Base-by-base conservation (phyloP, 2,329 filamentous ascomycete species). In the Paracamarosporium sp. region DNA sequence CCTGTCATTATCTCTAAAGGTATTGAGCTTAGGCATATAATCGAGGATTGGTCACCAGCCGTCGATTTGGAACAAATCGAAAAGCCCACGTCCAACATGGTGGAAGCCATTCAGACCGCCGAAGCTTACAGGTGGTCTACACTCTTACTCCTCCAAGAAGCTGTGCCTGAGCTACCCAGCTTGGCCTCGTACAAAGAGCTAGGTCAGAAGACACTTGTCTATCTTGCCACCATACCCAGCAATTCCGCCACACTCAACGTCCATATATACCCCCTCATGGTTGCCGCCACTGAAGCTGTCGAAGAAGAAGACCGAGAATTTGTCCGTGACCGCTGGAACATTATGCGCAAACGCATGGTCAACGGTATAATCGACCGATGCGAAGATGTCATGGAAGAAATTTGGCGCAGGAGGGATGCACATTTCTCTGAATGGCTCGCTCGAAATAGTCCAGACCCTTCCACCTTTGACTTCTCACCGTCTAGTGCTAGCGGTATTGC, bases 121-220 rank as follows among this genome's bases (percentile, higher is more conserved):
- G 85, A 89, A 71, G 86, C 87, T 5, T 90, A 89, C 67, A 85
- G 87, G 13, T 88, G 83, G 80, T 86, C 87, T 2, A 88, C 84
- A 0, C 73, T 90, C 8, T 78, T 89, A 13, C 86, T 88, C 59
- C 79, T 90, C 1, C 86, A 89, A 58, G 86, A 88, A 72, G 84
- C 87, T 0, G 86, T 90, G 0, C 88, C 88, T 0, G 88, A 90
- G 64, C 83, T 90, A 12, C 86, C 86, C 2, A 87, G 82, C 5
- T 78, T 83, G 43, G 79, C 82, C 1, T 82, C 85, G 0, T 64
- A 63, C 12, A 80, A 82, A 11, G 82, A 85, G 43, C 76, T 90
- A 5, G 86, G 87, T 0, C 85, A 87, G 65, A 85, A 85, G 45
- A 84, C 88, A 3, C 73, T 90, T 48, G 79, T 84, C 13, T 82